These are phyloP conservation scores for Boletus reticuloceps DNA, from an alignment of 768 basidiomycete species.

Conservation along the genomic window DNA sequence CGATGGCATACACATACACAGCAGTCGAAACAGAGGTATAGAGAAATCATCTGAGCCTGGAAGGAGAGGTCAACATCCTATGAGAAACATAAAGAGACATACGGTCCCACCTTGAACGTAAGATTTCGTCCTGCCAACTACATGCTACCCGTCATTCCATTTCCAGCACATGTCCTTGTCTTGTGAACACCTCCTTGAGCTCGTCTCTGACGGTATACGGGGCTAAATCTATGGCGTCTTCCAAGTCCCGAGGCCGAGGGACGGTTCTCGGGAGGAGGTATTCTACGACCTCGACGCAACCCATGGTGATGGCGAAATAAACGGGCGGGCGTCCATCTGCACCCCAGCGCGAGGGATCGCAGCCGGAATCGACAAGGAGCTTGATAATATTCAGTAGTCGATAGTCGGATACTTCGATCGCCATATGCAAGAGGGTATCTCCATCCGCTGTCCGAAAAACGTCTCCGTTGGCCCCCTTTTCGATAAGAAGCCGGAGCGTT, in stretches of 20 bases:
- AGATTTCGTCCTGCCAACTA: no score
- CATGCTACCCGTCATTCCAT: no score
- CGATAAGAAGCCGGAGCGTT: background rate
- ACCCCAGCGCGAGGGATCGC: constrained; percentile 1
- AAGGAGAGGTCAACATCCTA: no score
- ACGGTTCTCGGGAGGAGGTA: background rate
- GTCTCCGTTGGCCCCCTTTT: background rate
- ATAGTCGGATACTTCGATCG: background rate
- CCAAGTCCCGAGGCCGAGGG: no score
- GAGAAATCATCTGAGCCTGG: no score
- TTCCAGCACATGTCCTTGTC: no score
- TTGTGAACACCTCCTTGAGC: no score
- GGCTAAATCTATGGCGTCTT: background rate
- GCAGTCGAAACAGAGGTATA: no score
- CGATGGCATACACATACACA: no score
- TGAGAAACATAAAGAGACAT: no score
- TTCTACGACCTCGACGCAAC: background rate
- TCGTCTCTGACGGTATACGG: background rate
- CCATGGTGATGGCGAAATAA: background rate
- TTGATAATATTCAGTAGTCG: background rate
- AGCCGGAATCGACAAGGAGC: background rate
- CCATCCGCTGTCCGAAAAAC: background rate
- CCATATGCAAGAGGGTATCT: background rate
- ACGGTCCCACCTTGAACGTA: no score
- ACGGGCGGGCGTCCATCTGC: background rate